A percentile compares a stretch with the other conserved stretches of the same genome.
These are phyloP conservation scores for Periconia sp. DNA, from an alignment of 2,329 filamentous ascomycete genomes.

Conservation along the genomic window DNA sequence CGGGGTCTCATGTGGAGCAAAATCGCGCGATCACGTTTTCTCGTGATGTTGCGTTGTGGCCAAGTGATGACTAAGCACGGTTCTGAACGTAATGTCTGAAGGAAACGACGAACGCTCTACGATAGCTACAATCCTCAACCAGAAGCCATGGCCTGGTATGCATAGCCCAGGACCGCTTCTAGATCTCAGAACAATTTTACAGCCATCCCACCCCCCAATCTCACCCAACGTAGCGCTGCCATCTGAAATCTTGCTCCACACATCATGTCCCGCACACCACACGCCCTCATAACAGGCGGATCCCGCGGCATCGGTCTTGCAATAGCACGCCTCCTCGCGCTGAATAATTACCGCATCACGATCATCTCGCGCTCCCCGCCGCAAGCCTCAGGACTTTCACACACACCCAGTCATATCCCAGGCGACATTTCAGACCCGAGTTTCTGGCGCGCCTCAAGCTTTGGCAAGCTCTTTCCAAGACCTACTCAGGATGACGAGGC, in stretches of 20 bases:
- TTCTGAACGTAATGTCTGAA: too few species aligned
- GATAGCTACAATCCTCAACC: too few species aligned
- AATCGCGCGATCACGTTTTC: constrained; percentile 33
- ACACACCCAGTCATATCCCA: constrained; percentile 34
- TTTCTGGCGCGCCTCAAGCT: constrained; percentile 29
- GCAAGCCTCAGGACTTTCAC: neutral
- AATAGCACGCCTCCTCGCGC: constrained; percentile 43
- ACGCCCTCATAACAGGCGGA: constrained; percentile 47
- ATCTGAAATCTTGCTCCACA: too few species aligned
- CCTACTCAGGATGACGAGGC: too few species aligned
- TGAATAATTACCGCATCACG: constrained; percentile 34
- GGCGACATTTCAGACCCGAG: constrained; percentile 29
- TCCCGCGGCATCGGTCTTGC: constrained; percentile 47
- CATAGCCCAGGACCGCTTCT: too few species aligned
- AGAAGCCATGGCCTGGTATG: too few species aligned
- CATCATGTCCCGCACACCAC: constrained; percentile 16
- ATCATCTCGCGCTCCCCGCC: constrained; percentile 36
- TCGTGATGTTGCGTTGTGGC: too few species aligned
- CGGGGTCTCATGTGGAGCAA: neutral
- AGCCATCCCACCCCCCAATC: too few species aligned
- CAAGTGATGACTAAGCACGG: too few species aligned
- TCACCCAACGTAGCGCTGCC: too few species aligned
- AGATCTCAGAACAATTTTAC: too few species aligned
- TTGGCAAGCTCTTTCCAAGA: constrained; percentile 1
- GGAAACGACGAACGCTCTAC: too few species aligned